Conservation (phyloP, 2,329 filamentous ascomycete species). For the Cytospora piceicola region DNA sequence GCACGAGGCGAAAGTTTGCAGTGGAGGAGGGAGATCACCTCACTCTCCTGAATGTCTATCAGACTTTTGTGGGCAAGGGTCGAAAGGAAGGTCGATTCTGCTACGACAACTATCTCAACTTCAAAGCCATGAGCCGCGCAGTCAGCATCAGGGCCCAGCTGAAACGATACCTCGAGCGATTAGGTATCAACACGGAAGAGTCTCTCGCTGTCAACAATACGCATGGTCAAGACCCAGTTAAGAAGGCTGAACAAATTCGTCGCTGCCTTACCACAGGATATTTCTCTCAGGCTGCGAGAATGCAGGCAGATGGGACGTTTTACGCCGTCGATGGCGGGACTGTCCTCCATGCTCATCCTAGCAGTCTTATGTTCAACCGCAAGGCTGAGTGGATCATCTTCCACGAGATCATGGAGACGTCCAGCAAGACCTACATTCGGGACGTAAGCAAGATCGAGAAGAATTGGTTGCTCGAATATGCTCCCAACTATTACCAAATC, state of each 20-base stretch:
- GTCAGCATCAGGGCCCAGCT: conserved; percentile 87
- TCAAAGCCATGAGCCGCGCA: conserved; percentile 78
- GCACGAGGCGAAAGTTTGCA: conserved; percentile 78
- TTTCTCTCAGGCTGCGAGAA: conserved; percentile 90
- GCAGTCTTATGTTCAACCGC: conserved; percentile 91
- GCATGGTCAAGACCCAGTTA: conserved; percentile 36
- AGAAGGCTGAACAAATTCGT: conserved; percentile 72
- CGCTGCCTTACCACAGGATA: conserved; percentile 87
- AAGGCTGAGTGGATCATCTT: conserved; percentile 98
- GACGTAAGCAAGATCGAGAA: conserved; percentile 95
- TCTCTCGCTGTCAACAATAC: conserved; percentile 47
- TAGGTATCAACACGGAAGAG: conserved; percentile 73
- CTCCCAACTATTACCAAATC: conserved; percentile 77
- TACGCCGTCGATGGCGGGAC: conserved; percentile 80
- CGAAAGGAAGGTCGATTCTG: conserved; percentile 86
- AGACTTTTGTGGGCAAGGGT: conserved; percentile 81
- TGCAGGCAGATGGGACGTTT: conserved; percentile 92
- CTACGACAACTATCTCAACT: conserved; percentile 84
- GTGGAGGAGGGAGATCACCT: conserved; percentile 93
- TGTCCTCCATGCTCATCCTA: conserved; percentile 85
- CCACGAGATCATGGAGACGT: conserved; percentile 88
- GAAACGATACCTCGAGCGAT: conserved; percentile 83
- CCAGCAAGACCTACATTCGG: conserved; percentile 84
- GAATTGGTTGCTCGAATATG: conserved; percentile 88
- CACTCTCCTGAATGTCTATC: conserved; percentile 91